Base-by-base conservation (phyloP, 1,284 basidiomycete genomes). In the Vanrija sp. region DNA sequence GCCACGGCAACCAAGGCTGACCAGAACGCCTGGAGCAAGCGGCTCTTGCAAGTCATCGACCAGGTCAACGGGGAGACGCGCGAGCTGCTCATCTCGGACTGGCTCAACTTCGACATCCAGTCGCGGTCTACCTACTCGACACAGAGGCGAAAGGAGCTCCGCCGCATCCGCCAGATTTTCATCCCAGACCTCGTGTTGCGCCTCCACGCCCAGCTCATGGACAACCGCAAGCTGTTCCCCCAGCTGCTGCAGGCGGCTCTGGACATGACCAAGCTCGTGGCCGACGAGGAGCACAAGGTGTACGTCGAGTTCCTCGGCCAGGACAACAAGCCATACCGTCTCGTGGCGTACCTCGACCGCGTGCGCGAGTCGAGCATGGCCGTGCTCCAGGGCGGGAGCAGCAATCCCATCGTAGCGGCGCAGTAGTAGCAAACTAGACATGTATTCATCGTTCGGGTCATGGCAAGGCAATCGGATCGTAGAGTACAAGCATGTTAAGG, bases 131-230 rank as follows among this genome's bases (percentile, higher is more conserved):
- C 54, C 18, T n/a, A 19, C 64, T 82, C 83, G 78, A 82, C 86
- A 50, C 81, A 81, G 12, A 80, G 89, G 14, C 78, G 79, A 19
- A 79, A 79, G 25, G 91, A 96, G 64, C 82, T 96, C 49, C 77
- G 82, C 3, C 83, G 88, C 21, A 89, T 97, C 55, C 84, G 94
- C 29, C 86, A 91, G 65, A 86, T 94, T 38, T 95, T 89, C 75
- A 81, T 98, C 18, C 95, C 94, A 0, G 92, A 97, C 71, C 81
- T 98, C 39, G 84, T 98, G 61, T 81, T 97, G 58, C 85, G 90
- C 19, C 78, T 98, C 16, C 94, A 98, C 69, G 79, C 81, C 29
- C 78, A 87, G 54, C 79, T 98, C 14, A 83, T 85, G 59, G 78
- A 82, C 38, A 89, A 91, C 6, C 79, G 86, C 18, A 72, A 78